Percentiles rank a stretch among this genome's conserved stretches.
Evolutionary conservation across 2,329 filamentous ascomycete genomes (phyloP).

Genomic region (Neonectria magnoliae): DNA sequence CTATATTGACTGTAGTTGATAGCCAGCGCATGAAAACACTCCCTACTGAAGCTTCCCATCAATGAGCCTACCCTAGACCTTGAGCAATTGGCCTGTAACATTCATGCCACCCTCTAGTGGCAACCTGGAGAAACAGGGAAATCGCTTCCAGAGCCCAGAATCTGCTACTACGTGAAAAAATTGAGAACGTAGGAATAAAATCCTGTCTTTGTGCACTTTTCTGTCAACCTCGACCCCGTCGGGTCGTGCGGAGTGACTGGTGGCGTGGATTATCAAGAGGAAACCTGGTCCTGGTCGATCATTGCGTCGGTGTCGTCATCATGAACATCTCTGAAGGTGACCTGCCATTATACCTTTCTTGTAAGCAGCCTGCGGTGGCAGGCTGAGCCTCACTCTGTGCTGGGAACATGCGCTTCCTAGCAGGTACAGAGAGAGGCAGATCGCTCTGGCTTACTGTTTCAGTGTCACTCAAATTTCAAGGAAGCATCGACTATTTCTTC

Average conservation of each 20-base stretch:
- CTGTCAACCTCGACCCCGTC: neutral
- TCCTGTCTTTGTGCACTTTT: no score
- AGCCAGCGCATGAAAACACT: neutral
- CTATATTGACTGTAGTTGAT: neutral
- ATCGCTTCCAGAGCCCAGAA: no score
- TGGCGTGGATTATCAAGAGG: neutral
- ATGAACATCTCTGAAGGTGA: neutral
- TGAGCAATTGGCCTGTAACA: no score
- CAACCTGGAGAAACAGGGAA: no score
- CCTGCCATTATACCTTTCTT: neutral
- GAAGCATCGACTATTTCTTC: constrained; percentile 2
- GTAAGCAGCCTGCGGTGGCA: neutral
- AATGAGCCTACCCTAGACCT: neutral
- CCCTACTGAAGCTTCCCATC: neutral
- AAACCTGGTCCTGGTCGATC: neutral
- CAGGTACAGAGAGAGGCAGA: neutral
- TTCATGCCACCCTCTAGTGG: no score
- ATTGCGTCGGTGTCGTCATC: neutral
- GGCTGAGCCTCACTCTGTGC: neutral
- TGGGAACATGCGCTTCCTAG: neutral
- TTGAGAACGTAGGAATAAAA: no score
- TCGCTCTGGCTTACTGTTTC: no score
- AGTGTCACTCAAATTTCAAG: neutral
- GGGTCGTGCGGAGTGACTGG: neutral
- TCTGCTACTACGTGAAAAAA: no score